Evolutionary conservation across 1,284 basidiomycete species (phyloP).

Genomic region (Anthracocystis walkeri): DNA sequence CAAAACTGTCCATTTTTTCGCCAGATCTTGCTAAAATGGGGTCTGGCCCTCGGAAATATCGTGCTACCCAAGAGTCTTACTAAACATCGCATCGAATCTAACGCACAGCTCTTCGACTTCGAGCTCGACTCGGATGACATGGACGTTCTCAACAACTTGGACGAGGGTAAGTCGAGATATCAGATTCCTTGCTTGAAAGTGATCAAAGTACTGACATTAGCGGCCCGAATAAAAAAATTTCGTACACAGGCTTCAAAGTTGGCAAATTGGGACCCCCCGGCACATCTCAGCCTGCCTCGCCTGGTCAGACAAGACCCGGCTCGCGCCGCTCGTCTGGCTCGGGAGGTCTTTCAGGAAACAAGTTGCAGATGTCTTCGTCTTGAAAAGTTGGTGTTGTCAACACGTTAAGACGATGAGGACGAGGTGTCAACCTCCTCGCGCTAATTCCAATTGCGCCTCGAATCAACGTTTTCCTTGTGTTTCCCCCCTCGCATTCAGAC

Average conservation of each 20-base stretch:
- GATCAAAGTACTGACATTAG: too few relatives aligned
- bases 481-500: slow-evolving; percentile 1
- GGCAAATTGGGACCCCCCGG: slow-evolving; percentile 66
- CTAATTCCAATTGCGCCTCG: background rate
- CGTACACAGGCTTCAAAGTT: slow-evolving; percentile 39
- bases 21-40: slow-evolving; percentile 57
- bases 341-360: slow-evolving; percentile 62
- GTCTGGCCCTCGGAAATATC: slow-evolving; percentile 63
- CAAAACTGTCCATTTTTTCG: too few relatives aligned
- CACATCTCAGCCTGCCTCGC: slow-evolving; percentile 64
- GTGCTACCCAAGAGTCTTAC: slow-evolving; percentile 66
- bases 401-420: too few relatives aligned
- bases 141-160: slow-evolving; percentile 43
- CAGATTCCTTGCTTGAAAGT: too few relatives aligned
- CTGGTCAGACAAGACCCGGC: slow-evolving; percentile 56
- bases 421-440: too few relatives aligned
- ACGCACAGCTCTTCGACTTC: slow-evolving; percentile 67
- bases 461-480: too few relatives aligned
- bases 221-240: too few relatives aligned
- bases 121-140: slow-evolving; percentile 65
- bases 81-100: slow-evolving; percentile 66
- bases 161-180: slow-evolving; percentile 1
- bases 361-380: slow-evolving; percentile 60
- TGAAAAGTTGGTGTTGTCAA: background rate
- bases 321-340: slow-evolving; percentile 63